Evolutionary conservation across 2,329 filamentous ascomycete species (phyloP), one percentile per base, ranked within the genome.

Genomic region (Aspergillus thermomutatus): DNA sequence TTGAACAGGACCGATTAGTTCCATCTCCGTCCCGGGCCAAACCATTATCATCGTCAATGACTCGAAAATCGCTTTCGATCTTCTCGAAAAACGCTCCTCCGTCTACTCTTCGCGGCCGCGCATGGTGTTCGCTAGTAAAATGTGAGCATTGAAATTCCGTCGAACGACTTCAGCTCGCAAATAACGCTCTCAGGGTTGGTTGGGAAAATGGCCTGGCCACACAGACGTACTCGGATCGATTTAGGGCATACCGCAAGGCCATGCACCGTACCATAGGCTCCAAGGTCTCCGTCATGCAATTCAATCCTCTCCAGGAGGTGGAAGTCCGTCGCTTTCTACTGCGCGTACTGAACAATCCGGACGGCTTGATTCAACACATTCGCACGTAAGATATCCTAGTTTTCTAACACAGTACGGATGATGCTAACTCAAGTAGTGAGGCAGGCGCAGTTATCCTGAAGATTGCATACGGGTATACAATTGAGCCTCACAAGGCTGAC

Each of bases 291-390:
- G 71, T 78, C 2, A 57, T 71, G 0, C 71, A 73, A 17, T 80
- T 78, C 55, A 62, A 77, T 26, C 25, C 59, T 0, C n/a, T 80
- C 0, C 77, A 81, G 54, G 74, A 81, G 27, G 64, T 68, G 1
- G 79, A 82, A 55, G 71, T 73, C 0, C 68, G 70, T 3, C 74
- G 73, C 3, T 78, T 81, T 21, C 64, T 82, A 9, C 63, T 79
- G 17, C 73, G 75, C 10, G 59, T 78, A 0, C 62, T 79, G 8
- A 61, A 76, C 0, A 64, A 72, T 0, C 79, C 79, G 0, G 64
- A 74, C 2, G 62, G 68, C 0, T 56, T 80, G 3, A 49, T 73
- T 0, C 58, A 74, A 8, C 78, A 82, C 51, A 72, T 83, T n/a
- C 67, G 72, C 4, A 65, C 55, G 62, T 65, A 26, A 53, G 61